Evolutionary conservation across 305 asterid species (phyloP).

Genomic region (Fraxinus sp.): DNA sequence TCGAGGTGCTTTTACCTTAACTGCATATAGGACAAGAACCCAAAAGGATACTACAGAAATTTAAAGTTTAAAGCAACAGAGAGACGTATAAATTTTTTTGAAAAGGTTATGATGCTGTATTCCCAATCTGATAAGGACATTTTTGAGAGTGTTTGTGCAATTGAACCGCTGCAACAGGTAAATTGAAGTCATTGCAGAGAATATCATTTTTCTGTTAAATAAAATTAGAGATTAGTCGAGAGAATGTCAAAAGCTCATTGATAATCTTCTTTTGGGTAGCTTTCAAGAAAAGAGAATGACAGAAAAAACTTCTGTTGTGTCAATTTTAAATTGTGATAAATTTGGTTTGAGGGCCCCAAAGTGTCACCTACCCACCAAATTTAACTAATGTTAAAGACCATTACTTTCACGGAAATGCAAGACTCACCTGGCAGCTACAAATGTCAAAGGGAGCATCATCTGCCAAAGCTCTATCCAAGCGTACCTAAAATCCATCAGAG

Average conservation of each 20-base stretch:
- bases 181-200: not conserved
- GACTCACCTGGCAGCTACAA: slow-evolving; percentile 88
- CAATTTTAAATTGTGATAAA: not conserved
- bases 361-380: not conserved
- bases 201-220: not conserved
- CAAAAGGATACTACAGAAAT: not conserved
- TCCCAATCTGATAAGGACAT: not conserved
- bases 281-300: not conserved
- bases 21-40: not conserved
- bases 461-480: slow-evolving; percentile 64
- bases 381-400: not conserved
- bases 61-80: not conserved
- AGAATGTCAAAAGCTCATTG: not conserved
- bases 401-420: not conserved
- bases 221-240: not conserved
- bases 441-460: slow-evolving; percentile 93
- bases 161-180: not conserved
- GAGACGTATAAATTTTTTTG: not conserved
- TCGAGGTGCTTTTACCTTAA: not conserved
- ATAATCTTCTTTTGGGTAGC: not conserved
- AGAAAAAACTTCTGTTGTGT: not conserved
- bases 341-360: not conserved
- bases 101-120: not conserved
- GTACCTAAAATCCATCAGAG: slow-evolving; percentile 48
- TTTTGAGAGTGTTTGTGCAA: not conserved